Percentiles rank a stretch among this genome's conserved stretches.
phyloP scores from a whole-genome alignment of 2,329 filamentous ascomycete genomes.

The Raffaelea arxii region DNA sequence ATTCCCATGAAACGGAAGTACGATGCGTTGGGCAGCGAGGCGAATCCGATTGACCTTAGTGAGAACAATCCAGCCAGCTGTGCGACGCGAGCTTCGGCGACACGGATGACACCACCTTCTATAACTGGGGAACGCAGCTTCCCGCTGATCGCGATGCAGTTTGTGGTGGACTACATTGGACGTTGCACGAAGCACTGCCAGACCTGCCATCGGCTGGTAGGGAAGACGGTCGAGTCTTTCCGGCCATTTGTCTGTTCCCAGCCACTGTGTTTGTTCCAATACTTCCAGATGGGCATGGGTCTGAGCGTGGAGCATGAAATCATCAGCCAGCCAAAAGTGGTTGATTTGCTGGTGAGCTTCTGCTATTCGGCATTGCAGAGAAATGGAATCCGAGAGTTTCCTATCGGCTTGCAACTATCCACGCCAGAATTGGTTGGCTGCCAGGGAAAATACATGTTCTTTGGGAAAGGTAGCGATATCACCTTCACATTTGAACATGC shows the following conservation, averaged over 20 bases:
- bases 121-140: slow-evolving; percentile 29
- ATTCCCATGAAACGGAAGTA: neutral
- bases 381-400: slow-evolving; percentile 30
- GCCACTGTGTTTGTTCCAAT: slow-evolving; percentile 75
- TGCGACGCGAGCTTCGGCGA: neutral
- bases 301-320: slow-evolving; percentile 82
- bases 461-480: too few species aligned
- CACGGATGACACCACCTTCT: neutral
- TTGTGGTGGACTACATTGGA: slow-evolving; percentile 65
- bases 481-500: too few species aligned
- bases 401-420: slow-evolving; percentile 30
- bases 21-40: too few species aligned
- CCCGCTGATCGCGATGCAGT: slow-evolving; percentile 58
- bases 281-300: slow-evolving; percentile 77
- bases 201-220: slow-evolving; percentile 64
- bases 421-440: too few species aligned
- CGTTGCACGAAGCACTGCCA: slow-evolving; percentile 82
- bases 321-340: slow-evolving; percentile 65
- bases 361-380: slow-evolving; percentile 48
- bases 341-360: slow-evolving; percentile 76
- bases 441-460: too few species aligned
- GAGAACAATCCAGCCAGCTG: neutral
- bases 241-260: slow-evolving; percentile 73
- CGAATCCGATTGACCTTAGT: neutral
- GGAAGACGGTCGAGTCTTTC: slow-evolving; percentile 55